Conservation (phyloP, 495 filamentous ascomycete species). For the Tuber melanosporum region DNA sequence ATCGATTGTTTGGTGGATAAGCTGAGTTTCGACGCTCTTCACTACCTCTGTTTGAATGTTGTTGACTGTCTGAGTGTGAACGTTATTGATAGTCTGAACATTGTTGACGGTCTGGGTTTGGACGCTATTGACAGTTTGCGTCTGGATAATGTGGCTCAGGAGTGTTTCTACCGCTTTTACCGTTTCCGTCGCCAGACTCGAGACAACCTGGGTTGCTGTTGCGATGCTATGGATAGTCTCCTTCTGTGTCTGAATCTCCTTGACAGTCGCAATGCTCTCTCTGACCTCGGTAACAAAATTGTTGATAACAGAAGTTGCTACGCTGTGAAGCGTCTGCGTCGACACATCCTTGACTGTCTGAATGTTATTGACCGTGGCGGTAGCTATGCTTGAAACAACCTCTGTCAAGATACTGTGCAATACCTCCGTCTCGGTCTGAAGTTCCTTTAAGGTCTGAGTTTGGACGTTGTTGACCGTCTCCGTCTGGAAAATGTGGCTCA, state of each 20-base stretch:
- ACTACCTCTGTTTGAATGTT: constrained; percentile 29
- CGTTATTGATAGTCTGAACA: constrained; percentile 14
- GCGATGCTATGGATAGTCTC: constrained; percentile 14
- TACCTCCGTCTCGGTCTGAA: constrained; percentile 6
- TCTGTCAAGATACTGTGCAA: constrained; percentile 5
- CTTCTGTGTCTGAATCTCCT: constrained; percentile 10
- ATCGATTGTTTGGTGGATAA: constrained; percentile 15
- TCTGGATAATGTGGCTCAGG: constrained; percentile 7
- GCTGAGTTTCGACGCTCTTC: constrained; percentile 16
- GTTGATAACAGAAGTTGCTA: too few relatives aligned
- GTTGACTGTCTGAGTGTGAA: constrained; percentile 19
- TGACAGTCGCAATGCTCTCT: too few relatives aligned
- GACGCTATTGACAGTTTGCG: constrained; percentile 18
- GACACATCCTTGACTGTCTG: constrained; percentile 10
- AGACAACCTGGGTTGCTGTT: constrained; percentile 15
- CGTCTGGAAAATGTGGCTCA: constrained; percentile 8
- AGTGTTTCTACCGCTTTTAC: neutral
- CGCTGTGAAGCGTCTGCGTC: too few relatives aligned
- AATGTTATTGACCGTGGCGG: neutral
- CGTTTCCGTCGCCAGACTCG: constrained; percentile 19
- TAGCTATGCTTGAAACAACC: constrained; percentile 10
- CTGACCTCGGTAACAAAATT: too few relatives aligned
- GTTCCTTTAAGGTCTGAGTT: constrained; percentile 7
- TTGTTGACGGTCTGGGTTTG: constrained; percentile 18
- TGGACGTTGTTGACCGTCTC: constrained; percentile 9